phyloP scores from a whole-genome alignment of 495 filamentous ascomycete species.

The Podospora pseudopauciseta region DNA sequence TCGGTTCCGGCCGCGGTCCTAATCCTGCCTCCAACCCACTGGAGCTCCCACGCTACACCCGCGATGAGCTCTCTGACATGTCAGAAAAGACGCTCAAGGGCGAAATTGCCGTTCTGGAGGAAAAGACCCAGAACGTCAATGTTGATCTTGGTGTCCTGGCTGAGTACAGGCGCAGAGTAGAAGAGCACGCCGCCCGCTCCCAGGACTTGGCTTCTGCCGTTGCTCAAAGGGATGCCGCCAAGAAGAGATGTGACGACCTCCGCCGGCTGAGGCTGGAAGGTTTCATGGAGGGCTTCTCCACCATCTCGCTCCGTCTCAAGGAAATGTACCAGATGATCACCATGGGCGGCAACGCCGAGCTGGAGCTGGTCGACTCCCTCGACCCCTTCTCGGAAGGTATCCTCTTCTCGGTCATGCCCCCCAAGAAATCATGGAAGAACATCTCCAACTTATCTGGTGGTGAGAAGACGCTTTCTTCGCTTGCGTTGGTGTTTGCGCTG shows the following conservation, averaged over 20 bases:
- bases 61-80: conserved; percentile 91
- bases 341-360: conserved; percentile 97
- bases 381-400: conserved; percentile 98
- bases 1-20: conserved; percentile 21
- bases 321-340: conserved; percentile 99
- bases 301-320: conserved; percentile 91
- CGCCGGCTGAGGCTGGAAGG: conserved; percentile 85
- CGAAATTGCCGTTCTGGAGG: conserved; percentile 85
- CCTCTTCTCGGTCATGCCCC: conserved; percentile 95
- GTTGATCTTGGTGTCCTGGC: conserved; percentile 88
- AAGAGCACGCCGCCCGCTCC: conserved; percentile 78
- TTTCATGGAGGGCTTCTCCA: conserved; percentile 97
- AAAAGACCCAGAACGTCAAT: conserved; percentile 83
- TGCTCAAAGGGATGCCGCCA: conserved; percentile 72
- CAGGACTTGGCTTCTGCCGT: conserved; percentile 76
- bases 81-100: conserved; percentile 81
- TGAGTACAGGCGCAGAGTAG: conserved; percentile 86
- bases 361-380: conserved; percentile 90
- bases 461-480: conserved; percentile 91
- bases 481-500: conserved; percentile 93
- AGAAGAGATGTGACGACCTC: conserved; percentile 85
- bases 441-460: conserved; percentile 92
- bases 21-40: conserved; percentile 28
- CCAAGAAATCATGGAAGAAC: conserved; percentile 99
- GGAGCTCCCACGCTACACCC: conserved; percentile 74